These are phyloP conservation scores for Solanum ahanhuiri DNA, from an alignment of 257 asterid genomes.

Conservation along the genomic window DNA sequence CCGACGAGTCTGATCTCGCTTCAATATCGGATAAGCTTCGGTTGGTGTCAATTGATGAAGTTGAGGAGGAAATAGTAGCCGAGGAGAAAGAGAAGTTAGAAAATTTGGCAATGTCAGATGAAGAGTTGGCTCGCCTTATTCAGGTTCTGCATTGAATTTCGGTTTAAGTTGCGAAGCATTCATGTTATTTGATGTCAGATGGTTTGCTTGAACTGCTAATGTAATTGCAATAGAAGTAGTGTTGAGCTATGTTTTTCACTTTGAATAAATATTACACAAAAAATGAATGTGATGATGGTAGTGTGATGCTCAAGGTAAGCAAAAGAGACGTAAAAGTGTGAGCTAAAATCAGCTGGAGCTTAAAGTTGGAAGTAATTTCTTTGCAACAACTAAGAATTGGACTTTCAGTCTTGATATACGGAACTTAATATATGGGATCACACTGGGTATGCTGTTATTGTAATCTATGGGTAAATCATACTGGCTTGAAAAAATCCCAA, in stretches of 20 bases:
- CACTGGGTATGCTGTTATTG: neutral
- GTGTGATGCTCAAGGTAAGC: neutral
- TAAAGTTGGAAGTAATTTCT: neutral
- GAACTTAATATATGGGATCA: neutral
- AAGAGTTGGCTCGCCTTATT: slow-evolving; percentile 71
- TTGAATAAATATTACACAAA: neutral
- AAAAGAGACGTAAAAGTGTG: neutral
- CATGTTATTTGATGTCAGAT: neutral
- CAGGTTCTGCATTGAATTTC: slow-evolving; percentile 40
- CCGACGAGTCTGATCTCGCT: slow-evolving; percentile 56
- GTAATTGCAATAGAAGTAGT: neutral
- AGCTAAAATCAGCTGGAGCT: neutral
- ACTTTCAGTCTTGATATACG: neutral
- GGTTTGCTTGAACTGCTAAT: neutral
- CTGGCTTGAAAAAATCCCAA: neutral
- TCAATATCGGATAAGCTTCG: slow-evolving; percentile 48
- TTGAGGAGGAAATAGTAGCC: slow-evolving; percentile 14
- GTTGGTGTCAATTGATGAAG: slow-evolving; percentile 44
- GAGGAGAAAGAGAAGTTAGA: slow-evolving; percentile 17
- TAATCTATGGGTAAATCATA: neutral
- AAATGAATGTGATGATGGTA: neutral
- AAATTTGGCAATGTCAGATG: slow-evolving; percentile 48
- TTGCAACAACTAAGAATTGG: neutral
- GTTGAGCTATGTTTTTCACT: neutral
- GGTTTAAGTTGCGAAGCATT: neutral